A percentile compares a stretch with the other conserved stretches of the same genome.
Evolutionary conservation across 495 filamentous ascomycete species (phyloP).

Genomic region (Annulohypoxylon maeteangense): DNA sequence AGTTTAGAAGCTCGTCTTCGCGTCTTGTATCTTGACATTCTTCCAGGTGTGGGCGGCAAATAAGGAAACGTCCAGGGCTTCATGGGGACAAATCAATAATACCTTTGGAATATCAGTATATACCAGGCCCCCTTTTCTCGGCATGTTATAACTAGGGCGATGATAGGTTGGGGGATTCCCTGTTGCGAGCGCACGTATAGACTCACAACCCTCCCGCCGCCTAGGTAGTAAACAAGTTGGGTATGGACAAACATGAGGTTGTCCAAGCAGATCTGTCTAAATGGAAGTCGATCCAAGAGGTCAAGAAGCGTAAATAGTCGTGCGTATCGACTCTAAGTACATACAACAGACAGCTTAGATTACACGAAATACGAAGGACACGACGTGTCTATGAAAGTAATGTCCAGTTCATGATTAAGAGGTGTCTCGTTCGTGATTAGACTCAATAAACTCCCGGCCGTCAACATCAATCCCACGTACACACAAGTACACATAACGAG

Average conservation of each 20-base stretch:
- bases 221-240: background rate
- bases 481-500: background rate
- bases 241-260: background rate
- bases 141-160: background rate
- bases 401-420: background rate
- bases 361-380: background rate
- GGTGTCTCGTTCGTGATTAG: background rate
- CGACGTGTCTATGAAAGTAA: background rate
- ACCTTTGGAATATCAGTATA: slow-evolving; percentile 28
- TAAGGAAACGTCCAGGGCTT: slow-evolving; percentile 1
- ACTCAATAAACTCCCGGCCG: background rate
- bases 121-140: background rate
- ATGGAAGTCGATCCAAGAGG: background rate
- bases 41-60: slow-evolving; percentile 10
- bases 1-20: slow-evolving; percentile 15
- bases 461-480: background rate
- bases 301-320: background rate
- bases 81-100: slow-evolving; percentile 14
- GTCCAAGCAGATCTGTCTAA: background rate
- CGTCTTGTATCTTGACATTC: slow-evolving; percentile 16
- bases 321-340: background rate
- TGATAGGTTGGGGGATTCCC: background rate
- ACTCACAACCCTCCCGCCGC: background rate
- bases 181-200: background rate
- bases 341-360: background rate